Conservation (phyloP, 31 red algal species). For the Bonnemaisonia californica region DNA sequence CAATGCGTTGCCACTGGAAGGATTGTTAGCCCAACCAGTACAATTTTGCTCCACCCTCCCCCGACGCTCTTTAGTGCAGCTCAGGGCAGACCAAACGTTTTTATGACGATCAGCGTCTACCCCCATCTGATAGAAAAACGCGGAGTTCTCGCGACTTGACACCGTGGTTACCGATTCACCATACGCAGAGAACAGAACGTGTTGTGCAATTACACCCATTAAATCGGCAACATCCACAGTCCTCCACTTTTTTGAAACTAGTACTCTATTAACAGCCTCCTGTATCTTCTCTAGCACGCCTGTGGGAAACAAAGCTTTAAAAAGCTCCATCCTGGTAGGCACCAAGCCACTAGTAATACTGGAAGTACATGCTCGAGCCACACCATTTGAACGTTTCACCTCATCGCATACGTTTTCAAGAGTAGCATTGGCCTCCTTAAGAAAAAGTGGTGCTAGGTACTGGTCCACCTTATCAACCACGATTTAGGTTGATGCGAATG, state of each 20-base stretch:
- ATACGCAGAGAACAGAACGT: constrained; percentile 5
- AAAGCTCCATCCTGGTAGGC: no score
- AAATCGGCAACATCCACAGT: background rate
- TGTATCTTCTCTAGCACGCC: background rate
- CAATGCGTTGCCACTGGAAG: background rate
- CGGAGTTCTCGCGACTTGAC: background rate
- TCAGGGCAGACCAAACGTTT: background rate
- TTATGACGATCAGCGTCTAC: background rate
- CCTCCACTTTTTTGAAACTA: background rate
- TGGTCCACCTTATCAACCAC: no score
- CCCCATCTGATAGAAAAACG: background rate
- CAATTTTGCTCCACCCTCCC: background rate
- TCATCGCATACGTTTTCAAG: no score
- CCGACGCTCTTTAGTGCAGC: background rate
- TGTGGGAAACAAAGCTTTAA: background rate
- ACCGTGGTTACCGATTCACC: background rate
- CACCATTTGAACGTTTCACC: no score
- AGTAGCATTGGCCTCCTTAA: no score
- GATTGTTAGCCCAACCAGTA: background rate
- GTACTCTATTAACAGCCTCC: background rate
- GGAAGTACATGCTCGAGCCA: no score
- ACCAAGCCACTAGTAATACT: no score
- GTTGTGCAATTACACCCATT: background rate
- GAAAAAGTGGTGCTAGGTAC: no score
- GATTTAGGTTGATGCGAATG: no score